These are phyloP conservation scores for Perilla frutescens DNA, from an alignment of 257 asterid species.

Conservation along the genomic window DNA sequence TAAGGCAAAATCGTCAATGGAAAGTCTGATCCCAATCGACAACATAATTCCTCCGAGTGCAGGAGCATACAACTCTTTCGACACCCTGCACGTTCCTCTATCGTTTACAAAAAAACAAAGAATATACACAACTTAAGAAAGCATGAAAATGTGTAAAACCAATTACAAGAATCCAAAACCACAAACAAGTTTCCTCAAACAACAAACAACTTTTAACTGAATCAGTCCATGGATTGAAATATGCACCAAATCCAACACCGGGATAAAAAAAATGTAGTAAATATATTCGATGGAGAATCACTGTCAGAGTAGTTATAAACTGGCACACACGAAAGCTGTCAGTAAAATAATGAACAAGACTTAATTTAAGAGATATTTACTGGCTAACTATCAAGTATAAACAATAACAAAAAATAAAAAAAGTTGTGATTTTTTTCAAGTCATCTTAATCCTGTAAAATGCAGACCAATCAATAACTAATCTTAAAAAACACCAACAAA, in stretches of 20 bases:
- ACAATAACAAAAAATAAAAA: background rate
- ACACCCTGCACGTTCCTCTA: constrained; percentile 95
- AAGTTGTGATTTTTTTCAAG: background rate
- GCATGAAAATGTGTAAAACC: constrained; percentile 28
- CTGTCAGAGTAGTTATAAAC: constrained; percentile 33
- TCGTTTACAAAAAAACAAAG: constrained; percentile 49
- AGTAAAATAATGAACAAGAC: constrained; percentile 33
- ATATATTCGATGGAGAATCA: constrained; percentile 18
- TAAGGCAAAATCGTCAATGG: constrained; percentile 86
- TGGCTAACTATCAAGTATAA: background rate
- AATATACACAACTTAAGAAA: constrained; percentile 44
- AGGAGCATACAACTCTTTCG: constrained; percentile 91
- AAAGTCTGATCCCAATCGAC: constrained; percentile 92
- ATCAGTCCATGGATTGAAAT: background rate
- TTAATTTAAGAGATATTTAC: constrained; percentile 7
- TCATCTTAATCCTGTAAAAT: background rate
- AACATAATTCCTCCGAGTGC: constrained; percentile 99
- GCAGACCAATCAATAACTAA: background rate
- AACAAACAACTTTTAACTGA: background rate
- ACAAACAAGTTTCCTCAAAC: constrained; percentile 2
- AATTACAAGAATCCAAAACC: constrained; percentile 25
- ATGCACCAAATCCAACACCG: constrained; percentile 26
- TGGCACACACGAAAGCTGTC: background rate
- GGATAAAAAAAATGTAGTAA: constrained; percentile 17
- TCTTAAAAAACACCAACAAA: background rate